These are phyloP conservation scores for Colletotrichum sp. DNA, from an alignment of 2,329 filamentous ascomycete species.

Conservation along the genomic window DNA sequence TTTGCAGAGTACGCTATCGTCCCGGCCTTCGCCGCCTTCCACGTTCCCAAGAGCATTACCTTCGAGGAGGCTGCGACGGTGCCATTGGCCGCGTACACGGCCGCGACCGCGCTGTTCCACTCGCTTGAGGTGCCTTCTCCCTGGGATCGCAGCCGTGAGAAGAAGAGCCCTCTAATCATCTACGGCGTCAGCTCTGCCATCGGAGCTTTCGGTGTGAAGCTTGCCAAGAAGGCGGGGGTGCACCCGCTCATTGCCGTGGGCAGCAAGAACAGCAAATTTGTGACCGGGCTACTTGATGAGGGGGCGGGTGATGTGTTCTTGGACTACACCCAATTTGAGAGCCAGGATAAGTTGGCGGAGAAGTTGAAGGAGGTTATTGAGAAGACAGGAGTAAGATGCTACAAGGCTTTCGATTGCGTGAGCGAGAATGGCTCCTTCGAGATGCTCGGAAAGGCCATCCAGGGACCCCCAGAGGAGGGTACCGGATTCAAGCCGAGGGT, in stretches of 20 bases:
- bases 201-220: constrained; percentile 61
- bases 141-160: constrained; percentile 35
- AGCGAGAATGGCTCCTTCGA: constrained; percentile 20
- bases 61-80: constrained; percentile 65
- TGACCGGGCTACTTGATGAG: constrained; percentile 4
- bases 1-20: constrained; percentile 68
- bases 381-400: constrained; percentile 2
- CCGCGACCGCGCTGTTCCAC: constrained; percentile 54
- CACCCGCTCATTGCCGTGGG: constrained; percentile 65
- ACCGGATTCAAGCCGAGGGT: constrained; percentile 16
- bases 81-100: constrained; percentile 60
- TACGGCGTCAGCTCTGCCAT: constrained; percentile 58
- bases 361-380: constrained; percentile 17
- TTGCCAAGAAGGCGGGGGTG: constrained; percentile 54
- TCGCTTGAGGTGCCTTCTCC: constrained; percentile 52
- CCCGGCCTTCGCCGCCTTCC: constrained; percentile 61
- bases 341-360: constrained; percentile 14
- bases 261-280: constrained; percentile 38
- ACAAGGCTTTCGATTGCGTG: constrained; percentile 21
- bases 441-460: constrained; percentile 17
- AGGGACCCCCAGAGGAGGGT: constrained; percentile 12
- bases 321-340: constrained; percentile 23
- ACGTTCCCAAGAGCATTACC: constrained; percentile 49
- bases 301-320: constrained; percentile 19
- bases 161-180: constrained; percentile 35